phyloP scores from a whole-genome alignment of 1,284 basidiomycete species.

The Clitocybe nebularis region DNA sequence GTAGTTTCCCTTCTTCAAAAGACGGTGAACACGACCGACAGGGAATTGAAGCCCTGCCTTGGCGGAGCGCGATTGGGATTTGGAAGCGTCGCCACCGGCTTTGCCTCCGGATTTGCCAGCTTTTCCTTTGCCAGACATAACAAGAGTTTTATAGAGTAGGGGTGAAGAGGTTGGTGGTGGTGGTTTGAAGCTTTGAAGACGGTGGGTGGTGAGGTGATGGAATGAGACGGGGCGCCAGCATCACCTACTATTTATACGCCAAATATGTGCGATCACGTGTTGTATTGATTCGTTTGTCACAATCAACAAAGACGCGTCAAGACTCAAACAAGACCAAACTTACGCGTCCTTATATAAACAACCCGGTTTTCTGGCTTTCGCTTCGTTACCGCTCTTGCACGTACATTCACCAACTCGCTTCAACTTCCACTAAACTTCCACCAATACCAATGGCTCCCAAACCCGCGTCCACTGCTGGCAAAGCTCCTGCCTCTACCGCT shows the following conservation, averaged over 20 bases:
- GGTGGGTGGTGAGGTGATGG: slow-evolving; percentile 5
- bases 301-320: slow-evolving; percentile 36
- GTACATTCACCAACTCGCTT: slow-evolving; percentile 13
- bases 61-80: slow-evolving; percentile 73
- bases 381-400: slow-evolving; percentile 16
- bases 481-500: slow-evolving; percentile 76
- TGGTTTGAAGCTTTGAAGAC: slow-evolving; percentile 2
- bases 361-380: slow-evolving; percentile 15
- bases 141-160: slow-evolving; percentile 9
- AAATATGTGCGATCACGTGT: slow-evolving; percentile 15
- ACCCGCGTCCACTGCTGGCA: slow-evolving; percentile 77
- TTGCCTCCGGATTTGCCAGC: slow-evolving; percentile 45
- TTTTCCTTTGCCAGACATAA: slow-evolving; percentile 41
- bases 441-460: slow-evolving; percentile 38
- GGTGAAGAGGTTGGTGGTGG: slow-evolving; percentile 14
- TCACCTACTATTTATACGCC: slow-evolving; percentile 9
- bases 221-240: no score
- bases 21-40: slow-evolving; percentile 88
- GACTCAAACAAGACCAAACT: slow-evolving; percentile 38
- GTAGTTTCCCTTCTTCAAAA: slow-evolving; percentile 84
- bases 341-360: slow-evolving; percentile 40
- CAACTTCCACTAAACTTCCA: slow-evolving; percentile 2
- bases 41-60: slow-evolving; percentile 85
- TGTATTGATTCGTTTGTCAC: slow-evolving; percentile 15
- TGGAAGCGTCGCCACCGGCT: slow-evolving; percentile 40